A percentile compares a stretch with the other conserved stretches of the same genome.
Conservation (phyloP, 441 rosid species). For the Erodium moschatum region DNA sequence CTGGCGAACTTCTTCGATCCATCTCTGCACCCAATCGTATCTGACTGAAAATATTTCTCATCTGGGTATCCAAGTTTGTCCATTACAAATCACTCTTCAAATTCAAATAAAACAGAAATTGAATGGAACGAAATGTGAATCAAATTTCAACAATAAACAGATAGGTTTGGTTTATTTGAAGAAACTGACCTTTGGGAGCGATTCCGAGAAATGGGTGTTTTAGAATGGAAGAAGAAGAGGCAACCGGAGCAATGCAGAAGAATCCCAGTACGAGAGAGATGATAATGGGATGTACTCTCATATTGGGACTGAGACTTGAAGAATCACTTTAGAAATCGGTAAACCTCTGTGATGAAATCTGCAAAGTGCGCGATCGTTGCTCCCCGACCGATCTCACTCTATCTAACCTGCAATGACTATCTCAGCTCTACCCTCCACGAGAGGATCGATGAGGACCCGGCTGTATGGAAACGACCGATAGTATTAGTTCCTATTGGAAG, state of each 20-base stretch:
- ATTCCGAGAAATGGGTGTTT: slow-evolving; percentile 56
- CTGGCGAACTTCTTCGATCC: neutral
- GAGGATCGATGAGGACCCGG: too few relatives aligned
- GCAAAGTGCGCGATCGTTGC: neutral
- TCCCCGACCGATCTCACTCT: neutral
- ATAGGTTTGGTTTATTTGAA: too few relatives aligned
- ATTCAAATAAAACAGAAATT: neutral
- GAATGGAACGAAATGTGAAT: neutral
- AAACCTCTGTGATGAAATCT: neutral
- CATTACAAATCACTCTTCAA: neutral
- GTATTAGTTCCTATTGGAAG: too few relatives aligned
- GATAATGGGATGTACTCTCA: neutral
- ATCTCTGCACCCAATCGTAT: slow-evolving; percentile 6
- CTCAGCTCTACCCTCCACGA: too few relatives aligned
- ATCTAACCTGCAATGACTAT: too few relatives aligned
- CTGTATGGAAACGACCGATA: too few relatives aligned
- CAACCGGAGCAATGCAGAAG: neutral
- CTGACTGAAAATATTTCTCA: slow-evolving; percentile 6
- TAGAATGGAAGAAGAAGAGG: slow-evolving; percentile 22
- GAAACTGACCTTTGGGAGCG: slow-evolving; percentile 50
- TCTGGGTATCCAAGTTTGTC: neutral
- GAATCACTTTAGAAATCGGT: too few relatives aligned
- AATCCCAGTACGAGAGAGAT: neutral
- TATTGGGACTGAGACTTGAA: neutral
- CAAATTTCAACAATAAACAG: neutral